Percentiles rank a stretch among this genome's conserved stretches.
Conservation (phyloP, 192 early-diverging fungal genomes). For the Chytriomyces hyalinus region DNA sequence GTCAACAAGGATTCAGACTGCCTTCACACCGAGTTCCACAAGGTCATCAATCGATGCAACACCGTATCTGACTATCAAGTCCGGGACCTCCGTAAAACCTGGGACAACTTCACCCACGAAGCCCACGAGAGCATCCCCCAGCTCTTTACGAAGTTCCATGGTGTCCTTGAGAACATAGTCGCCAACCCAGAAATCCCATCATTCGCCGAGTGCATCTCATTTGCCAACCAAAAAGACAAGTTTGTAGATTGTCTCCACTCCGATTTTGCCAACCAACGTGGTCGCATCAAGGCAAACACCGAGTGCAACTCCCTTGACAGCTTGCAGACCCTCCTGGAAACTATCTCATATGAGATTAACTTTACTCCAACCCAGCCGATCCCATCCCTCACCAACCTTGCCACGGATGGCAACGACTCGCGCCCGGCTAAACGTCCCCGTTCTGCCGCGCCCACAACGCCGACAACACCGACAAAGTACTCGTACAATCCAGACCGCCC, state of each 20-base stretch:
- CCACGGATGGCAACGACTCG: too few species aligned
- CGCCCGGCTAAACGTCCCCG: too few species aligned
- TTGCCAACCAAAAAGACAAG: background rate
- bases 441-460: too few species aligned
- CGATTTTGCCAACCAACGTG: background rate
- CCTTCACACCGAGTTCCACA: background rate
- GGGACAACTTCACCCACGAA: background rate
- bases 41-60: background rate
- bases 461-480: too few species aligned
- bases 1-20: background rate
- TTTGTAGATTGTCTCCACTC: background rate
- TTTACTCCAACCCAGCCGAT: too few species aligned
- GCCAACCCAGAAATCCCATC: background rate
- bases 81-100: background rate
- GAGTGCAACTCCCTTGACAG: background rate
- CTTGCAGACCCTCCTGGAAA: background rate
- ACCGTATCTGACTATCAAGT: background rate
- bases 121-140: background rate
- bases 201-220: background rate
- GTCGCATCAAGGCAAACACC: background rate
- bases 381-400: too few species aligned
- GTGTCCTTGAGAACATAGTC: background rate
- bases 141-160: background rate
- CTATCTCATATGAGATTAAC: background rate
- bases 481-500: too few species aligned